Evolutionary conservation across 2,329 filamentous ascomycete species (phyloP), one percentile per base, ranked within the genome.

Genomic region (Coniella vitis): DNA sequence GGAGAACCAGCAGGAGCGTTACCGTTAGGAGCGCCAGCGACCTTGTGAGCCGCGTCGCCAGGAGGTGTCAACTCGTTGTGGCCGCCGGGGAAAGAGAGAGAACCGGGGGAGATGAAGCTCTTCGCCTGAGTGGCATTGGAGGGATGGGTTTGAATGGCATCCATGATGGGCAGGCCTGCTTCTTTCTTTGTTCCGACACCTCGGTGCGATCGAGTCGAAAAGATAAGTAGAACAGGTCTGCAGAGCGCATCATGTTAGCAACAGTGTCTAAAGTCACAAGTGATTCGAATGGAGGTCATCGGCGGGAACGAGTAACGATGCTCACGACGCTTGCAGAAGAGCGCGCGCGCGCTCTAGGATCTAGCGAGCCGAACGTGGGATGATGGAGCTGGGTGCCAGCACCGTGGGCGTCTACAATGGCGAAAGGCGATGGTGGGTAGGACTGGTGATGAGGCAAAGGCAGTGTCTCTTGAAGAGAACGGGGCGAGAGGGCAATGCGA

Each of bases 51-150:
- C 61, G 86, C 85, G 55, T 79, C 83, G 53, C 81, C 79, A 38
- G 88, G 88, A 55, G 88, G 88, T 51, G 88, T 91, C 65, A 96
- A 68, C 65, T 95, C 89, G 60, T 83, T 83, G 61, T 84, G 83
- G 55, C 84, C 88, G 64, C 87, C 86, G 46, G 91, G 90, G 69
- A 94, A 97, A 54, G 90, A 95, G 59, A 97, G 78, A 60, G 90
- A 95, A 57, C 88, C 87, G 49, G 90, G 87, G 53, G 89, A 90
- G 61, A 90, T 95, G 71, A 97, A 95, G 65, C 87, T 89, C 78
- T 93, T 93, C 57, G 93, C 93, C 79, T 97, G 90, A 58, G 85
- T 81, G 62, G 91, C 90, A 66, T 83, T 97, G 57, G 86, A 79
- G 42, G 93, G 93, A 65, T 97, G 93, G 59, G 91, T 93, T 63